These are phyloP conservation scores for Chalaropsis ovoidea DNA, from an alignment of 2,329 filamentous ascomycete species.

Conservation along the genomic window DNA sequence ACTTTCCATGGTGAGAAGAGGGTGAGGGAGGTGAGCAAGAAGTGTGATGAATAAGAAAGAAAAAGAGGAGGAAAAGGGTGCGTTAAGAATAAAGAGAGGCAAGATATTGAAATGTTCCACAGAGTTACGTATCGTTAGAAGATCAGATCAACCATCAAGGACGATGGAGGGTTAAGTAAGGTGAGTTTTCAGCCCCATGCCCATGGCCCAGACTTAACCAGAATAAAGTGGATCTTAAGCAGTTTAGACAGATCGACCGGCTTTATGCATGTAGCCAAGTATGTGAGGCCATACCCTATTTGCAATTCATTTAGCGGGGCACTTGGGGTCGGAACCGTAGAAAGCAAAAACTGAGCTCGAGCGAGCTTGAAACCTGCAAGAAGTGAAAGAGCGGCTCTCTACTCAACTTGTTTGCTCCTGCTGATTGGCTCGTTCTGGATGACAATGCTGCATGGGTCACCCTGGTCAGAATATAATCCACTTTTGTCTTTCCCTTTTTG, in stretches of 20 bases:
- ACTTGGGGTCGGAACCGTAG: too few species aligned
- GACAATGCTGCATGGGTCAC: not conserved
- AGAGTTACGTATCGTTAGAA: not conserved
- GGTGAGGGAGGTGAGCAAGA: not conserved
- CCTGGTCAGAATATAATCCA: not conserved
- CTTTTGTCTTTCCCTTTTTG: not conserved
- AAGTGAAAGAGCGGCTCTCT: too few species aligned
- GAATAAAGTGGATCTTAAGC: not conserved
- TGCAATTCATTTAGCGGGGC: not conserved
- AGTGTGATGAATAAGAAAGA: too few species aligned
- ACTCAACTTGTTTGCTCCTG: not conserved
- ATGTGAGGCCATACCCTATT: not conserved
- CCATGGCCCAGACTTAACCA: not conserved
- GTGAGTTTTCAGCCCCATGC: not conserved
- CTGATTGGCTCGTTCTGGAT: not conserved
- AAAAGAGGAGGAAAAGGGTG: slow-evolving; percentile 1
- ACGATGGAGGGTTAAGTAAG: not conserved
- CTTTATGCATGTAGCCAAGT: not conserved
- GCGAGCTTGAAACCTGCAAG: not conserved
- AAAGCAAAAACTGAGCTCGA: too few species aligned
- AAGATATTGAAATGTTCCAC: not conserved
- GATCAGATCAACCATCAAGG: not conserved
- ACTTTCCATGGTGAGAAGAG: slow-evolving; percentile 9
- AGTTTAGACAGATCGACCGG: not conserved
- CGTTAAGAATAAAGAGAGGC: not conserved